phyloP scores from a whole-genome alignment of 2,329 filamentous ascomycete species.

The Cryphonectria parasitica region DNA sequence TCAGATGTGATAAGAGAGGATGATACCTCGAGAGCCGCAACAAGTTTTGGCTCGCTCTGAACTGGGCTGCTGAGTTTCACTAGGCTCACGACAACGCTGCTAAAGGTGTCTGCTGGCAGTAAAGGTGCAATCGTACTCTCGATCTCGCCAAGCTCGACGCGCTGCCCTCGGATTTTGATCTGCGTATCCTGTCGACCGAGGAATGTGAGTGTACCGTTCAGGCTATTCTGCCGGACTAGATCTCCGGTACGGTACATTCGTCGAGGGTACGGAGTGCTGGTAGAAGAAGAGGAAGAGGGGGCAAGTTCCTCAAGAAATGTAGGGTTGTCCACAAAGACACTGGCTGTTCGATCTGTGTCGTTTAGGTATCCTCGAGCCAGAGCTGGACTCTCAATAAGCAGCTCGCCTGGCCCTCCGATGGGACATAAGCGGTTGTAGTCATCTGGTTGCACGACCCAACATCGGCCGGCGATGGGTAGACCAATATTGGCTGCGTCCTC shows the following conservation, averaged over 20 bases:
- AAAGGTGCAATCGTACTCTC: slow-evolving; percentile 17
- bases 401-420: slow-evolving; percentile 31
- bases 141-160: slow-evolving; percentile 46
- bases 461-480: slow-evolving; percentile 24
- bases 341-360: slow-evolving; percentile 34
- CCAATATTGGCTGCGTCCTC: slow-evolving; percentile 28
- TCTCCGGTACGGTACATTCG: slow-evolving; percentile 48
- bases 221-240: slow-evolving; percentile 41
- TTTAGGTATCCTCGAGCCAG: slow-evolving; percentile 51
- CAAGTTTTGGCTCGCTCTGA: not conserved
- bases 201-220: slow-evolving; percentile 39
- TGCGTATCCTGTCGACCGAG: slow-evolving; percentile 50
- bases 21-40: not conserved
- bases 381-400: slow-evolving; percentile 30
- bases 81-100: not conserved
- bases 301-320: not conserved
- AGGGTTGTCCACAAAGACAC: not conserved
- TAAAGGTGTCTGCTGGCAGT: not conserved
- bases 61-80: not conserved
- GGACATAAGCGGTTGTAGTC: slow-evolving; percentile 30
- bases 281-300: too few species aligned
- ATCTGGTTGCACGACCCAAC: slow-evolving; percentile 37
- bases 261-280: slow-evolving; percentile 23
- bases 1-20: not conserved
- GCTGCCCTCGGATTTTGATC: slow-evolving; percentile 56